Evolutionary conservation across 352 stramenopile genomes (phyloP), one percentile per base, ranked within the genome.

Genomic region (Phytophthora megakarya): DNA sequence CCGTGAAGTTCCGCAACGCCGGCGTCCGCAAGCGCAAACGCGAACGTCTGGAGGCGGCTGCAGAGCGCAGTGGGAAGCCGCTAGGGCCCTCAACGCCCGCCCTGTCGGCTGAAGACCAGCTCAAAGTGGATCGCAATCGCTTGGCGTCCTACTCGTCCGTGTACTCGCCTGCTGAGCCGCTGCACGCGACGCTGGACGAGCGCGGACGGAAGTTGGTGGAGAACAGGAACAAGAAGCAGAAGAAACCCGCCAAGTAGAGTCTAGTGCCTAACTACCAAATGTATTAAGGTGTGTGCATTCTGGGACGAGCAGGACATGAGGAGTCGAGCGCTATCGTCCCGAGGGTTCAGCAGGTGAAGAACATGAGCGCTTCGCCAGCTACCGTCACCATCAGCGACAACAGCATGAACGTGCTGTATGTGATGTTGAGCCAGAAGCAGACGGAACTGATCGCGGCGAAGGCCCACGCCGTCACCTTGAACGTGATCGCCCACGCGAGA

Each of bases 121-220:
- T 86, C 16, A 86, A 83, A 45, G 61, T 93, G 22, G 77, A 90
- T 37, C 70, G 73, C 59, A 78, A 91, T 56, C 82, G 84, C 2
- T 42, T 90, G 16, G 83, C 83, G 54, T 90, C 80, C 21, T 91
- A 75, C 48, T 92, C 84, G 67, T 92, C 82, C 9, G 38, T 88
- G 22, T 72, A 75, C 46, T 93, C 84, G 30, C 82, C 84, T 19
- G 81, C 82, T 2, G 84, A 92, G 67, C 55, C 70, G 21, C 42
- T 88, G 18, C 35, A 71, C 46, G 55, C 59, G 39, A 72, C 62
- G 35, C 56, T 84, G 33, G 61, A 55, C 16, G 57, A 65, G 28
- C 72, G 75, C 16, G 61, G 59, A 18, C 57, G 71, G 18, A 70
- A 72, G 38, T 28, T 67, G 19, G 33, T 64, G 45, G 44, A 73